phyloP scores from a whole-genome alignment of 1,284 basidiomycete genomes.

The Ceratobasidium sp. region DNA sequence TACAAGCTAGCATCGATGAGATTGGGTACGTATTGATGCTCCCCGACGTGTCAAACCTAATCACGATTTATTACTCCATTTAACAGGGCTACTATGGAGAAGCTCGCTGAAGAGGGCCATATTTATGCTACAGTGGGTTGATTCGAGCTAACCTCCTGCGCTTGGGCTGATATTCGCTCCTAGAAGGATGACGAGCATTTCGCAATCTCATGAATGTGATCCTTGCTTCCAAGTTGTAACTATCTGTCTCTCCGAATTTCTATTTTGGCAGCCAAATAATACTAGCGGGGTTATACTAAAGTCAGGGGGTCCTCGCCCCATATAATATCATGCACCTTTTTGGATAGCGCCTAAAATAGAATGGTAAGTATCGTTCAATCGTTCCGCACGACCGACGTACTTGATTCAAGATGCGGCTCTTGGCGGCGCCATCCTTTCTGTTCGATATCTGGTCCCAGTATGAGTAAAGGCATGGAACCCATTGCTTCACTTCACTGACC shows the following conservation, averaged over 20 bases:
- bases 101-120: constrained; percentile 37
- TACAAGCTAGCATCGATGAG: constrained; percentile 46
- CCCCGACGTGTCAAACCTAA: constrained; percentile 53
- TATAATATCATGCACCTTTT: constrained; percentile 35
- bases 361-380: background rate
- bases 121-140: constrained; percentile 27
- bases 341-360: constrained; percentile 17
- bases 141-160: background rate
- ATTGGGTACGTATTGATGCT: constrained; percentile 44
- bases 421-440: constrained; percentile 31
- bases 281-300: background rate
- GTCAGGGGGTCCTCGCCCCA: constrained; percentile 38
- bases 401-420: constrained; percentile 33
- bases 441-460: constrained; percentile 14
- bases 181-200: constrained; percentile 37
- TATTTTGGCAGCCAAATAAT: background rate
- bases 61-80: background rate
- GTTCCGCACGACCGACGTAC: background rate
- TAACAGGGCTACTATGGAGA: constrained; percentile 33
- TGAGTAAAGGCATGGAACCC: background rate
- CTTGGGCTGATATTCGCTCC: background rate
- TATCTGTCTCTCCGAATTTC: background rate
- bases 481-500: constrained; percentile 5
- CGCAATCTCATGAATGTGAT: constrained; percentile 23
- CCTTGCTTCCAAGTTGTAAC: background rate